Conservation (phyloP, 345 rosid species). For the Viola odorata region DNA sequence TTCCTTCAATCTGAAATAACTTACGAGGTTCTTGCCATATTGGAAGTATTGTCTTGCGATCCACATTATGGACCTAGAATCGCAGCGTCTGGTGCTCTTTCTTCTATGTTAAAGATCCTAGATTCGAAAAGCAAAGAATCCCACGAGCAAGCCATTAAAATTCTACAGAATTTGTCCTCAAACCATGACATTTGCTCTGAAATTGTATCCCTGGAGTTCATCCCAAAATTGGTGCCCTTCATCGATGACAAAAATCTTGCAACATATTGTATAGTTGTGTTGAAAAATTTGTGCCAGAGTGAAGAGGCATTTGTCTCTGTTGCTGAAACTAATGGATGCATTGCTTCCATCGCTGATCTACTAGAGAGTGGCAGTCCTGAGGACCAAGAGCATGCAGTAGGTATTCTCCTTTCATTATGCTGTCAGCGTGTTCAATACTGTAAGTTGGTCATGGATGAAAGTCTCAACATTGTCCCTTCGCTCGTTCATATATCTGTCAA, state of each 20-base stretch:
- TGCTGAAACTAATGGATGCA: conserved; percentile 52
- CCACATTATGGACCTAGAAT: conserved; percentile 36
- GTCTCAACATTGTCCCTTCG: conserved; percentile 38
- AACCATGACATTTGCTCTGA: conserved; percentile 36
- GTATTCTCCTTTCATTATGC: conserved; percentile 34
- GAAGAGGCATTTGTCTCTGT: conserved; percentile 55
- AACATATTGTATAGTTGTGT: conserved; percentile 34
- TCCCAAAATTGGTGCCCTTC: conserved; percentile 51
- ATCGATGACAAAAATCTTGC: conserved; percentile 39
- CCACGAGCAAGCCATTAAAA: conserved; percentile 50
- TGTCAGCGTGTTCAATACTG: conserved; percentile 42
- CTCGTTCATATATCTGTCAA: conserved; percentile 44
- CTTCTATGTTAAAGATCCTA: conserved; percentile 40
- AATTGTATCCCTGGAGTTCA: conserved; percentile 41
- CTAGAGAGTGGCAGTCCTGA: conserved; percentile 48
- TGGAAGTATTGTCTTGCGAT: conserved; percentile 49
- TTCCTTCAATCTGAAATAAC: conserved; percentile 51
- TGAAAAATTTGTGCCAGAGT: conserved; percentile 46
- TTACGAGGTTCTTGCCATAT: conserved; percentile 45
- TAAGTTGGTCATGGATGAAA: conserved; percentile 54
- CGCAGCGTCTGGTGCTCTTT: conserved; percentile 43
- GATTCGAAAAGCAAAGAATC: conserved; percentile 32
- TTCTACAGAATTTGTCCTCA: conserved; percentile 50
- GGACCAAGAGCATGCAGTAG: conserved; percentile 57
- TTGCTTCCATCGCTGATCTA: conserved; percentile 49